Base-by-base conservation (phyloP, 2,329 filamentous ascomycete genomes). In the Trichoderma endophyticum region DNA sequence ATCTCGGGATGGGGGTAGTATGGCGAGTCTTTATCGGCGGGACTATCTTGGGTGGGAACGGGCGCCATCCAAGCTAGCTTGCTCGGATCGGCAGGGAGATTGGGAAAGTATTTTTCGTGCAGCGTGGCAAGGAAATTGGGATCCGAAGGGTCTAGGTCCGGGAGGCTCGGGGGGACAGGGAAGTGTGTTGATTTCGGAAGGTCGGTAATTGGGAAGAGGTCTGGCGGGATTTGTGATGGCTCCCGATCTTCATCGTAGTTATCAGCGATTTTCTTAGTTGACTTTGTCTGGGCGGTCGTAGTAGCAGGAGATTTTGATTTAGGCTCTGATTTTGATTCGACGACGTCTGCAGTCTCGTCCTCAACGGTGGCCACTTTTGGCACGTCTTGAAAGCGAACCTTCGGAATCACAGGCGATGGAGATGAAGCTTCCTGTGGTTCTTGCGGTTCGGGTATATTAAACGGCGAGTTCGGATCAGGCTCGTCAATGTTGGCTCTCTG, bases 71-170 rank as follows among this genome's bases (percentile, higher is more conserved):
- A 99, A 24, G 93, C 93, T 4, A 98, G 89, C 68, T 93, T 92
- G 72, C 91, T 90, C 0, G 95, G 94, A 81, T 98, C 93, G 70
- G 94, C 90, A 2, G 95, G 90, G 1, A 97, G 90, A 74, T 90
- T 89, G 14, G 96, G 95, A 82, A 98, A 99, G 87, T 97, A 99
- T 81, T 98, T 97, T 26, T 90, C 84, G 85, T 97, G 95, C 6
- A 99, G 89, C 71, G 93, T 91, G 61, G 89, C 83, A 72, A 98
- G 90, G 83, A 98, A 98, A 78, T 93, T 86, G 0, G 93, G 91
- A 72, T 95, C 93, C 48, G 89, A 85, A 0, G 95, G 94, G 80
- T 98, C 93, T 74, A 98, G 91, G 72, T 94, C 91, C 12, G 92
- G 92, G 6, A 87, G 80, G 56, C 78, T 79, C 11, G 81, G 85